Base-by-base conservation (phyloP, 2,329 filamentous ascomycete genomes). In the Apiospora aurea region DNA sequence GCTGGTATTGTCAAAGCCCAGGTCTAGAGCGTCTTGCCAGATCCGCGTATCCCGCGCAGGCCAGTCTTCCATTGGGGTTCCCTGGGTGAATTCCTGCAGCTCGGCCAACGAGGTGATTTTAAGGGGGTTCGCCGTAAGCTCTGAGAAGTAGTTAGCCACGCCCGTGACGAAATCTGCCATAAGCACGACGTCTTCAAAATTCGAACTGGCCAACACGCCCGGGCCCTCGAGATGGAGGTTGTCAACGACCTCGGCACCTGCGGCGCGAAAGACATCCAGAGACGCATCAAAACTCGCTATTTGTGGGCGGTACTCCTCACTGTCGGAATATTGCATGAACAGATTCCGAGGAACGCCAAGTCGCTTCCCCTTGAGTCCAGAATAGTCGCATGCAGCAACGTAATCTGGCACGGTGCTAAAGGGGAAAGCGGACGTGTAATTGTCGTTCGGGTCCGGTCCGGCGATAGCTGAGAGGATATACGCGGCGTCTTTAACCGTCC, bases 311-410 rank as follows among this genome's bases (percentile, higher is more conserved):
- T 72, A 67, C 4, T 75, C 61, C n/a, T 83, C 81, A 47, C 11
- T 2, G 18, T 68, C 24, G 10, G 41, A 14, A 47, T 68, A 68
- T 21, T 34, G 66, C 11, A 26, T 44, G 46, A 93, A 83, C 1
- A 88, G 83, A 74, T 92, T 91, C 24, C 87, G 84, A 0, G 91
- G 89, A 4, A 94, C 85, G 4, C 92, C 92, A 38, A 94, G 89
- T 1, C 91, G 86, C 70, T 88, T 88, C 10, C 89, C 89, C 14
- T 80, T 73, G 0, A 93, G 82, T 0, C 85, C 85, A 16, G 84
- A 84, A 26, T 84, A 79, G 26, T 88, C 84, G 77, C 91, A 88
- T 0, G 90, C 88, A 2, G 83, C 84, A 11, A 89, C 86, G 75
- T 93, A 93, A 78, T 93, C 84, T 0, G 91, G 91, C 1, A 87